Conservation (phyloP, 2,329 filamentous ascomycete genomes). For the Scytalidium sp. region DNA sequence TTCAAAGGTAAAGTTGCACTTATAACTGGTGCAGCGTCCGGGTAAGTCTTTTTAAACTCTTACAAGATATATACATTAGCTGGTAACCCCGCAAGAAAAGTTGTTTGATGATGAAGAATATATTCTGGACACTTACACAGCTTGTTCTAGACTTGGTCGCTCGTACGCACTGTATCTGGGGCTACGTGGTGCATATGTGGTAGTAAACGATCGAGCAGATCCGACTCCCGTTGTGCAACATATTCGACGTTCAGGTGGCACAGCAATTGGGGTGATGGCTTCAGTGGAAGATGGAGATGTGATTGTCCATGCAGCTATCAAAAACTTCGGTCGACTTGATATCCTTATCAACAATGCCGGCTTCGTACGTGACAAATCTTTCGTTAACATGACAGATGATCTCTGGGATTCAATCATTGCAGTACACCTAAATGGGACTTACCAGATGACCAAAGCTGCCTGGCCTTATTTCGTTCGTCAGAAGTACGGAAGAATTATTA, state of each 20-base stretch:
- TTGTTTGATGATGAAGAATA: too few species aligned
- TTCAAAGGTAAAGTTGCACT: constrained; percentile 80
- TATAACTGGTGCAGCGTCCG: constrained; percentile 79
- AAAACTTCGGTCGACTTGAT: constrained; percentile 85
- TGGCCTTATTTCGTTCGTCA: constrained; percentile 97
- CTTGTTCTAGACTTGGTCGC: constrained; percentile 68
- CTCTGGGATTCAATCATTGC: constrained; percentile 92
- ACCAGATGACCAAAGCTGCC: constrained; percentile 86
- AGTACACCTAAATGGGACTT: constrained; percentile 85
- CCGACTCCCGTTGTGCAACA: constrained; percentile 83
- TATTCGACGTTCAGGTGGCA: constrained; percentile 80
- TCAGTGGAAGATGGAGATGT: constrained; percentile 85
- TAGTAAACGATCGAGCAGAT: constrained; percentile 87
- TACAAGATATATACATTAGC: too few species aligned
- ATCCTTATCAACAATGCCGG: constrained; percentile 95
- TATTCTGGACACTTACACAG: too few species aligned
- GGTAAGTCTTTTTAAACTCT: too few species aligned
- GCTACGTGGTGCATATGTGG: constrained; percentile 73
- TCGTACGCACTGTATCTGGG: constrained; percentile 82
- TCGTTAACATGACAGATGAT: constrained; percentile 93
- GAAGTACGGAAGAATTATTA: constrained; percentile 92
- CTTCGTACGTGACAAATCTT: constrained; percentile 50
- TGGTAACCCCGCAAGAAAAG: too few species aligned
- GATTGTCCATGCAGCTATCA: constrained; percentile 85
- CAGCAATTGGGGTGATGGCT: constrained; percentile 85